Percentiles rank a stretch among this genome's conserved stretches.
phyloP scores from a whole-genome alignment of 805 yeast genomes.

The Wickerhamia fluorescens region DNA sequence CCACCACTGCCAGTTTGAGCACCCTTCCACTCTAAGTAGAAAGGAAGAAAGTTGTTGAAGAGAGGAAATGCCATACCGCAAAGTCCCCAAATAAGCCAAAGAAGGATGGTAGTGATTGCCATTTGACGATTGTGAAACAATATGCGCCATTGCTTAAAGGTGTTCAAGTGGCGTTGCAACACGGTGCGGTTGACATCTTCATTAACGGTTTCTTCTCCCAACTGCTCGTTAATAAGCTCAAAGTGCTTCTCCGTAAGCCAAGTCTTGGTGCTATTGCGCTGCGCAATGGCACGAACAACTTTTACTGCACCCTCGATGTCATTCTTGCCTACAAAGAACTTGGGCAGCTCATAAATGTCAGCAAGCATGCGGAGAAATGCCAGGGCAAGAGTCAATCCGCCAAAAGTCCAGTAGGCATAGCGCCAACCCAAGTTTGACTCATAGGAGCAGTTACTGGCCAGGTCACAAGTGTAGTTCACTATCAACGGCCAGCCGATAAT shows the following conservation, averaged over 20 bases:
- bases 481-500: constrained; percentile 3
- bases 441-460: constrained; percentile 1
- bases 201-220: constrained; percentile 1
- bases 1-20: constrained; percentile 2
- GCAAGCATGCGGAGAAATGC: constrained; percentile 1
- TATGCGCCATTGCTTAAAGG: constrained; percentile 2
- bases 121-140: constrained; percentile 1
- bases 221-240: constrained; percentile 1
- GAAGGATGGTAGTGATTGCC: constrained; percentile 2
- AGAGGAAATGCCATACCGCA: constrained; percentile 2
- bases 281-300: constrained; percentile 2
- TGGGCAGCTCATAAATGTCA: constrained; percentile 2
- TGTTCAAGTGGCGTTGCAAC: constrained; percentile 1
- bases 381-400: constrained; percentile 1
- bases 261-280: constrained; percentile 1
- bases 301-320: constrained; percentile 1
- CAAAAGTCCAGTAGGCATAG: constrained; percentile 3
- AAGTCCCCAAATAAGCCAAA: constrained; percentile 2
- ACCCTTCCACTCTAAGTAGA: constrained; percentile 4
- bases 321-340: constrained; percentile 1
- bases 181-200: constrained; percentile 1
- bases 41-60: constrained; percentile 3
- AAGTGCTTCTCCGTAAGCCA: constrained; percentile 2
- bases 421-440: constrained; percentile 3
- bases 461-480: constrained; percentile 2